These are phyloP conservation scores for Malassezia yamatoensis DNA, from an alignment of 1,284 basidiomycete genomes.

Conservation along the genomic window DNA sequence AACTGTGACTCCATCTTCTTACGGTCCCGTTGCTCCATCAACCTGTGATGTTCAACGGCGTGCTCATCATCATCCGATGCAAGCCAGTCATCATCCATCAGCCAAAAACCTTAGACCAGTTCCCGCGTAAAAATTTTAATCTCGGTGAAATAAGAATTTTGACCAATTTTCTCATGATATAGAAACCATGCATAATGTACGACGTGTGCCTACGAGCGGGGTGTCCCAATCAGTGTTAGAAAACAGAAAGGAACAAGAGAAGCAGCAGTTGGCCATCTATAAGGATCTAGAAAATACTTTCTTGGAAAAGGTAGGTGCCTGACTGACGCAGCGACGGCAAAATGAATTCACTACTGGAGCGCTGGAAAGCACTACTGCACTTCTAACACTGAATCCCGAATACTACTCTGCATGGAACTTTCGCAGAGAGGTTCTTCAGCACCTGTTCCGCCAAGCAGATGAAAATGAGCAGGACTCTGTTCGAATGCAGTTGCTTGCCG, in stretches of 20 bases:
- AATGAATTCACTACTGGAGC: slow-evolving; percentile 2
- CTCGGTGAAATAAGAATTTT: too few species aligned
- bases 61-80: slow-evolving; percentile 11
- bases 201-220: not conserved
- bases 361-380: slow-evolving; percentile 29
- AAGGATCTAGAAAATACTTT: slow-evolving; percentile 9
- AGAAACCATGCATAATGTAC: slow-evolving; percentile 16
- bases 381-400: slow-evolving; percentile 42
- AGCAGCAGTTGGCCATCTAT: slow-evolving; percentile 4
- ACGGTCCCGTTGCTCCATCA: slow-evolving; percentile 19
- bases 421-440: slow-evolving; percentile 26
- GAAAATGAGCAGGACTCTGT: not conserved
- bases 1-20: slow-evolving; percentile 17
- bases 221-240: not conserved
- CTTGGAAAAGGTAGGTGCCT: slow-evolving; percentile 2
- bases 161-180: not conserved
- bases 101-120: too few species aligned
- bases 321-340: not conserved
- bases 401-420: slow-evolving; percentile 46
- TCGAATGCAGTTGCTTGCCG: slow-evolving; percentile 19
- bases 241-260: slow-evolving; percentile 2
- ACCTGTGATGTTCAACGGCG: not conserved
- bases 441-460: slow-evolving; percentile 18
- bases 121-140: too few species aligned
- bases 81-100: slow-evolving; percentile 13